Percentiles rank a stretch among this genome's conserved stretches.
phyloP scores from a whole-genome alignment of 441 rosid genomes.

The Populus hybrid region DNA sequence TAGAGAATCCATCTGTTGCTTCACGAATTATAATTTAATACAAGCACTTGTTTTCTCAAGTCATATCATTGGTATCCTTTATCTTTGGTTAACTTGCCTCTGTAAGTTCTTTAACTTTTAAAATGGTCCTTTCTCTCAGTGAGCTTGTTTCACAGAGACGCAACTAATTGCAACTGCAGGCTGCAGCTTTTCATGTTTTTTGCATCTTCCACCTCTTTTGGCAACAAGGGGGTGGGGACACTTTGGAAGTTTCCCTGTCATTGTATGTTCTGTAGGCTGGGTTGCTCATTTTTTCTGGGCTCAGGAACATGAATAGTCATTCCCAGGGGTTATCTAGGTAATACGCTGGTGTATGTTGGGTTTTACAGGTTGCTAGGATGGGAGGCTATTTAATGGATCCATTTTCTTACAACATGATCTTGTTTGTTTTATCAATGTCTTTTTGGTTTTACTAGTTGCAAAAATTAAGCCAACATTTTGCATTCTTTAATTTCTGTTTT shows the following conservation, averaged over 20 bases:
- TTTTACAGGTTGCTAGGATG: background rate
- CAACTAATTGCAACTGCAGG: background rate
- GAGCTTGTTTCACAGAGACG: background rate
- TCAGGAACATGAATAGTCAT: background rate
- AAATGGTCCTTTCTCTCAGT: background rate
- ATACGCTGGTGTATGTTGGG: background rate
- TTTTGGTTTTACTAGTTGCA: background rate
- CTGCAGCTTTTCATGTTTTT: background rate
- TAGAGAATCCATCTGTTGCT: background rate
- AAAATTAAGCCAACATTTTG: background rate
- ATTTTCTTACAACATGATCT: background rate
- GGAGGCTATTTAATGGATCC: background rate
- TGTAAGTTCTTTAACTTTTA: background rate
- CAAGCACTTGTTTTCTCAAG: background rate
- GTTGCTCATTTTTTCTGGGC: background rate
- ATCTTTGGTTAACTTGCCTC: background rate
- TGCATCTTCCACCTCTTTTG: background rate
- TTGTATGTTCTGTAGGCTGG: background rate
- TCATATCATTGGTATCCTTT: background rate
- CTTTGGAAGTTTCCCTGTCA: background rate
- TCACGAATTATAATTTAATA: background rate
- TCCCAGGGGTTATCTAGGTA: background rate
- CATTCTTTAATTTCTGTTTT: background rate
- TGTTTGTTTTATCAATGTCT: background rate
- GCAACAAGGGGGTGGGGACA: background rate